Evolutionary conservation across 148 eudicot species (phyloP).

Genomic region (Vaccinium darrowii): DNA sequence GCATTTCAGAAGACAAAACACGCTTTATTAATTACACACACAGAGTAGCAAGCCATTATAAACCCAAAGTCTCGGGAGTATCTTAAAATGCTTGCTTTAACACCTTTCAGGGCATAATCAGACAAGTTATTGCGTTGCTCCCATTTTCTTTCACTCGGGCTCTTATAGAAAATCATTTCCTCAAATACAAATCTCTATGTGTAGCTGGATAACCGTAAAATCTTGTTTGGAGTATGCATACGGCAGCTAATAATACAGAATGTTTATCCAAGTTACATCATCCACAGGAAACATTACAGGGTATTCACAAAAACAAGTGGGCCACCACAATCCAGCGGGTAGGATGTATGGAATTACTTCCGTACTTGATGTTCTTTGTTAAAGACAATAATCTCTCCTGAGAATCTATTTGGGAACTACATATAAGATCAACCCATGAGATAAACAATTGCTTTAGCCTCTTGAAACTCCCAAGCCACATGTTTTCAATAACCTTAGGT

Average conservation of each 20-base stretch:
- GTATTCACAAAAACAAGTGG: background rate
- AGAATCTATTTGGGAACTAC: background rate
- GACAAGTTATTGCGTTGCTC: background rate
- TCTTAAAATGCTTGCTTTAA: background rate
- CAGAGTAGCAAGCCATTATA: background rate
- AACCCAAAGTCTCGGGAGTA: background rate
- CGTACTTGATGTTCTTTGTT: background rate
- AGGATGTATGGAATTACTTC: constrained; percentile 2
- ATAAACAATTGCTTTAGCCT: background rate
- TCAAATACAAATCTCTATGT: background rate
- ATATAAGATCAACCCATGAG: background rate
- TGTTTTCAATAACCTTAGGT: background rate
- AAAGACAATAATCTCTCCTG: background rate
- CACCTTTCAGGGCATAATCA: background rate
- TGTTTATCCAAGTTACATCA: background rate
- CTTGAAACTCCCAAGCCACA: background rate
- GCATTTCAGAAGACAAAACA: constrained; percentile 31
- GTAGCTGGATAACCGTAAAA: background rate
- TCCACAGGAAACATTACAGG: background rate
- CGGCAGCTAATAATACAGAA: background rate
- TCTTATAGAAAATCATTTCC: background rate
- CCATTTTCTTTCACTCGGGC: background rate
- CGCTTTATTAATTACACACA: background rate
- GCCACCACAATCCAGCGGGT: background rate
- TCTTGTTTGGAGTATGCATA: background rate